phyloP scores from a whole-genome alignment of 306 rosid species.

The Castanospermum australe region DNA sequence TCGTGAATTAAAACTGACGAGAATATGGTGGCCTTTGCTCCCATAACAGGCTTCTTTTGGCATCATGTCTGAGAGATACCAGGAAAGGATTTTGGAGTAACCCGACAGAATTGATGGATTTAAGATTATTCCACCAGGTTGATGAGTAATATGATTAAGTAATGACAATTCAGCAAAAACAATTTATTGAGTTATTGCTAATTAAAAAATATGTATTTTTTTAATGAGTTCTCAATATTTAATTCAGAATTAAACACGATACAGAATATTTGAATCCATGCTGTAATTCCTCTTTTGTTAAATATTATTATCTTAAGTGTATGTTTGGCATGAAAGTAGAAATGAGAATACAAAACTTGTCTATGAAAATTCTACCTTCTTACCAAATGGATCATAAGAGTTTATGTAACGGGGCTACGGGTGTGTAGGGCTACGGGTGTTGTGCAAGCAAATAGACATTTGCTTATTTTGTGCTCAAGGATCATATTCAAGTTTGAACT shows the following conservation, averaged over 20 bases:
- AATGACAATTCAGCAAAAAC: no score
- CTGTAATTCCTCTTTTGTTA: not conserved
- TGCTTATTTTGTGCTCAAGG: not conserved
- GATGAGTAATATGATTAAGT: not conserved
- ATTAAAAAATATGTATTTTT: no score
- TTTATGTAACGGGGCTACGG: not conserved
- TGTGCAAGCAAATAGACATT: not conserved
- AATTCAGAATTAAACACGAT: no score
- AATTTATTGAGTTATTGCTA: no score
- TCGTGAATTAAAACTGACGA: not conserved
- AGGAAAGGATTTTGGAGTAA: not conserved
- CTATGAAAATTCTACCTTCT: no score
- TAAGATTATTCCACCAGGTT: not conserved
- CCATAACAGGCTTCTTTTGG: not conserved
- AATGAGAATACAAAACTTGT: no score
- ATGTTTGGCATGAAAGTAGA: no score
- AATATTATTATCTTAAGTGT: no score
- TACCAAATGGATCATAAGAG: no score
- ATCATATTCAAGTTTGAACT: not conserved
- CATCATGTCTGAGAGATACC: not conserved
- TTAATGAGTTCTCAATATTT: no score
- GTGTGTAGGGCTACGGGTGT: not conserved
- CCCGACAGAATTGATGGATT: not conserved
- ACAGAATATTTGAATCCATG: no score
- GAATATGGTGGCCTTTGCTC: not conserved